Percentiles rank a stretch among this genome's conserved stretches.
phyloP scores from a whole-genome alignment of 1,284 basidiomycete species.

The Leccinum fallax region DNA sequence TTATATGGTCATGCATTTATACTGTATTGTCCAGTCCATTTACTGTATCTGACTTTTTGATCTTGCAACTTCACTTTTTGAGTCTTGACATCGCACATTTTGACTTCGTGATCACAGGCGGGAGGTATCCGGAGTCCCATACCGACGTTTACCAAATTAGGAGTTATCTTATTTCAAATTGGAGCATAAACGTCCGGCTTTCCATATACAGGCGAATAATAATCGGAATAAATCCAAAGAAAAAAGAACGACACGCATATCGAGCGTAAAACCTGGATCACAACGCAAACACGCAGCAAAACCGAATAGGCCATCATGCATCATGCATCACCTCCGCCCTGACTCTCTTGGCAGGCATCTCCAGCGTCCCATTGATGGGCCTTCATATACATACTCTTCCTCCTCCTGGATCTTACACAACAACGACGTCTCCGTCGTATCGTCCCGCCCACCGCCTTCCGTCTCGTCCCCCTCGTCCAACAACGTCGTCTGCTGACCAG shows the following conservation, averaged over 20 bases:
- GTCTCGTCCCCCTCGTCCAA: constrained; percentile 25
- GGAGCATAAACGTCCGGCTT: too few relatives aligned
- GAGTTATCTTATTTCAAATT: too few relatives aligned
- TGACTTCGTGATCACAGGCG: too few relatives aligned
- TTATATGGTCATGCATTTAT: too few relatives aligned
- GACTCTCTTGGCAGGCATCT: constrained; percentile 32
- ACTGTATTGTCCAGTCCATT: too few relatives aligned
- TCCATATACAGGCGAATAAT: too few relatives aligned
- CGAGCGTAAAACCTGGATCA: background rate
- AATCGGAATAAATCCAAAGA: background rate
- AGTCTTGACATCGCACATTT: too few relatives aligned
- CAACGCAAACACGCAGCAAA: background rate
- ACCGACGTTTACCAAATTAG: too few relatives aligned
- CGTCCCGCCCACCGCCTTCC: constrained; percentile 8
- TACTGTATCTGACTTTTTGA: too few relatives aligned
- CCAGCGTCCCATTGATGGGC: constrained; percentile 10
- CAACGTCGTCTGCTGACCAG: background rate
- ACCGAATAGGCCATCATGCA: background rate
- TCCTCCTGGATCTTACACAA: constrained; percentile 28
- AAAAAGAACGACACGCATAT: background rate
- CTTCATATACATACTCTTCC: constrained; percentile 36
- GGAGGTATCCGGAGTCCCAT: too few relatives aligned
- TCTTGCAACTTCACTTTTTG: too few relatives aligned
- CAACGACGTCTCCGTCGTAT: constrained; percentile 24
- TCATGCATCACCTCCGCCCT: constrained; percentile 22